A percentile compares a stretch with the other conserved stretches of the same genome.
These are phyloP conservation scores for Panicum miliaceum DNA, from an alignment of 176 grass and related monocot genomes.

Conservation along the genomic window DNA sequence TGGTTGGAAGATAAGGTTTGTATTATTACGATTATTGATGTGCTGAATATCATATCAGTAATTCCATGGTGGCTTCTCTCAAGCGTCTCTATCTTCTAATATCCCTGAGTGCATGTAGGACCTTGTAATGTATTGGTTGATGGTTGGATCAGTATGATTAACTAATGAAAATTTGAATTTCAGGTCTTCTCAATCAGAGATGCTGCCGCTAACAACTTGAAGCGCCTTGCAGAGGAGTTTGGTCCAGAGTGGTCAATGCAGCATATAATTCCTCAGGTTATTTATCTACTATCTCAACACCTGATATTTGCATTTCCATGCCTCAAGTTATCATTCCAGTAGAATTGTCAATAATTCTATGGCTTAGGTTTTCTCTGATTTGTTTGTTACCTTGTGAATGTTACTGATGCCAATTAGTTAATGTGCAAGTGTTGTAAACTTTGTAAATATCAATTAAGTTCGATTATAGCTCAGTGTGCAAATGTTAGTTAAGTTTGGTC, in stretches of 20 bases:
- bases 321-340: too few species aligned
- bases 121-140: too few species aligned
- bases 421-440: not conserved
- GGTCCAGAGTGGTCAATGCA: conserved; percentile 97
- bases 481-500: not conserved
- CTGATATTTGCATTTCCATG: not conserved
- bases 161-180: conserved; percentile 9
- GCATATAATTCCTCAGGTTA: conserved; percentile 92
- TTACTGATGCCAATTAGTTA: not conserved
- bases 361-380: not conserved
- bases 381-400: not conserved
- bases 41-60: too few species aligned
- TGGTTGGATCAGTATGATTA: too few species aligned
- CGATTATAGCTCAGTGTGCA: not conserved
- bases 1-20: conserved; percentile 97
- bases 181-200: conserved; percentile 97
- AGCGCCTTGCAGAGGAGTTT: conserved; percentile 92
- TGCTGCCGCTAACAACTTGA: conserved; percentile 92
- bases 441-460: not conserved
- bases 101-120: too few species aligned
- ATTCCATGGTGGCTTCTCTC: too few species aligned
- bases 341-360: too few species aligned
- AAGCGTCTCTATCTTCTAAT: too few species aligned
- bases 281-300: not conserved
- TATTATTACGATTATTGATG: too few species aligned